Evolutionary conservation across 176 grass and related monocot species (phyloP).

Genomic region (Calamus simplicifolius): DNA sequence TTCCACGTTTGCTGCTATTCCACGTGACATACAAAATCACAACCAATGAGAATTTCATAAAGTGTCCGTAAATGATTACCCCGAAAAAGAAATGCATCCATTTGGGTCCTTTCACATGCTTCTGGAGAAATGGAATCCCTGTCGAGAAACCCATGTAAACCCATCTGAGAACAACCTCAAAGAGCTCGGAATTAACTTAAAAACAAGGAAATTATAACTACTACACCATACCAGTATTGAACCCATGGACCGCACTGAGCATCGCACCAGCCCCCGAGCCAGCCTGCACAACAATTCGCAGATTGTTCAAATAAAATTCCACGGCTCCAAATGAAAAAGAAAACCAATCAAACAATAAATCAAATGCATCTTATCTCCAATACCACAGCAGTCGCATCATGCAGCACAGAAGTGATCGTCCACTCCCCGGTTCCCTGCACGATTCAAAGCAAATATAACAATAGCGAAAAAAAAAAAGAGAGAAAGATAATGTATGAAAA

Average conservation of each 20-base stretch:
- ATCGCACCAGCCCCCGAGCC: conserved; percentile 69
- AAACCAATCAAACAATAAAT: neutral
- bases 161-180: neutral
- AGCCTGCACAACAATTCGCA: conserved; percentile 31
- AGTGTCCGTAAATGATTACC: conserved; percentile 21
- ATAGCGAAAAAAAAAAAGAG: neutral
- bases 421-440: conserved; percentile 62
- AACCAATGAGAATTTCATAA: neutral
- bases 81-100: conserved; percentile 74
- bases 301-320: neutral
- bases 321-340: neutral
- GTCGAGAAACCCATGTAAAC: neutral
- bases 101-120: conserved; percentile 79
- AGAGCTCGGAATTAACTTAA: neutral
- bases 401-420: conserved; percentile 73
- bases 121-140: conserved; percentile 88
- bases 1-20: no score
- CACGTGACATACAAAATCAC: no score
- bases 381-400: conserved; percentile 87
- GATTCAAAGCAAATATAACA: neutral
- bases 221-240: conserved; percentile 42
- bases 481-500: neutral
- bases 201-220: neutral
- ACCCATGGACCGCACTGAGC: conserved; percentile 85
- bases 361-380: neutral